Evolutionary conservation across 1,284 basidiomycete species (phyloP), one percentile per base, ranked within the genome.

Genomic region (Ustilago hordei): DNA sequence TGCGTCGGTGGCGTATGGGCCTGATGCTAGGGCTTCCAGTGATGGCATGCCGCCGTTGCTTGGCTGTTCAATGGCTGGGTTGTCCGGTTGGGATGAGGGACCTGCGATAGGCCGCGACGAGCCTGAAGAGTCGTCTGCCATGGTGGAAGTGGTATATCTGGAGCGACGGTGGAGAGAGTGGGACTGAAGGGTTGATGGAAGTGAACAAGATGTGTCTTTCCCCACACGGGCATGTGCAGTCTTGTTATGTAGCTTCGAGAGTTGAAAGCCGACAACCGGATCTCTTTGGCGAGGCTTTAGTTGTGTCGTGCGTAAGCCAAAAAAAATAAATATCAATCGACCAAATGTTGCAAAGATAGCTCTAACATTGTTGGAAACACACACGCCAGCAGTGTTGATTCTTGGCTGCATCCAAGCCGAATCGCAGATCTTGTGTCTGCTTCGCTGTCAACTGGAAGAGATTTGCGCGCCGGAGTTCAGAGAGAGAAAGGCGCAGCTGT

Each of bases 1-100:
- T 8, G 74, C 74, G 19, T 76, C 74, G 32, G 69, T 69, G 8
- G 65, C 57, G 17, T 50, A 47, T 5, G 74, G 74, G 17, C 69
- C 74, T 1, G 64, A 55, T 3, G 74, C 74, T 23, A 71, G 55
- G 4, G 41, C 55, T 47, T 66, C 58, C 0, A 69, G 74, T 4
- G 73, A 55, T 50, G 74, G 69, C 47, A 72, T 59, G 55, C 65
- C 61, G 35, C 15, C 19, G 50, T 45, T 50, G 11, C 31, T 50
- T 15, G 28, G 41, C 8, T 45, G n/a, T 32, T 43, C 23, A 34
- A 8, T 15, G 15, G 39, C 43, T 43, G 39, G 7, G 4, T 28
- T 28, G 23, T 28, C 23, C 23, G 60, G 56, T 4, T 50, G 32
- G 9, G 64, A 64, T 1, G 70, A 73, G 7, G 70, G 65, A 9